Evolutionary conservation across 148 eudicot species (phyloP), one percentile per base, ranked within the genome.

Genomic region (Gaultheria prostrata): DNA sequence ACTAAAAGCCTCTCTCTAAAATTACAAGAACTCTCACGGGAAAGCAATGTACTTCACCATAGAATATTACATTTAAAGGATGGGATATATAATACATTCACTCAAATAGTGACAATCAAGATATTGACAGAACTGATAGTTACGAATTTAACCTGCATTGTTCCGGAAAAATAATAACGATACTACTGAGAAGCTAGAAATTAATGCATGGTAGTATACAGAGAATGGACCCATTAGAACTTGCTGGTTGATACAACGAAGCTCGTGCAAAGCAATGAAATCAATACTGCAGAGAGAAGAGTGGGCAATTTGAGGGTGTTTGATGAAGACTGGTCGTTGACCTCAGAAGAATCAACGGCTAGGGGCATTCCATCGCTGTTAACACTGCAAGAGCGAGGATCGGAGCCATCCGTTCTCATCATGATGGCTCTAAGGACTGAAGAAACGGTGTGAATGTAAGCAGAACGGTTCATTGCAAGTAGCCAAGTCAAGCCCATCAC

Each of bases 401-500:
- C 86, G 4, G 92, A 83, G 48, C 85, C 90, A 3, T 86, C 90
- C 1, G 79, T 67, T 83, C 85, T 91, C 89, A 87, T 88, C 97
- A 95, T 94, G 51, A 92, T 79, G 46, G 94, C 96, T 85, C 98
- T 78, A 53, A 95, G 84, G 24, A 95, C 98, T 5, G 91, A 76
- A 13, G 96, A 90, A 6, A 95, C 98, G 0, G 98, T 94, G 61
- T 90, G 90, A 56, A 95, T 92, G 85, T 95, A 94, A 28, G 93
- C 87, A 30, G 91, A 83, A 80, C 94, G 85, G 88, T 95, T 88
- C 88, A 94, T 93, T 86, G 93, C 83, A 0, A 95, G 96, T 32
- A 95, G 98, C 98, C 98, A 95, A 65, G 98, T 95, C 26, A 95
- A 86, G 50, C 98, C 98, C 98, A 95, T 95, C 67, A 95, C 88